A percentile compares a stretch with the other conserved stretches of the same genome.
Evolutionary conservation across 768 basidiomycete species (phyloP).

Genomic region (Rhizopogon roseolus): DNA sequence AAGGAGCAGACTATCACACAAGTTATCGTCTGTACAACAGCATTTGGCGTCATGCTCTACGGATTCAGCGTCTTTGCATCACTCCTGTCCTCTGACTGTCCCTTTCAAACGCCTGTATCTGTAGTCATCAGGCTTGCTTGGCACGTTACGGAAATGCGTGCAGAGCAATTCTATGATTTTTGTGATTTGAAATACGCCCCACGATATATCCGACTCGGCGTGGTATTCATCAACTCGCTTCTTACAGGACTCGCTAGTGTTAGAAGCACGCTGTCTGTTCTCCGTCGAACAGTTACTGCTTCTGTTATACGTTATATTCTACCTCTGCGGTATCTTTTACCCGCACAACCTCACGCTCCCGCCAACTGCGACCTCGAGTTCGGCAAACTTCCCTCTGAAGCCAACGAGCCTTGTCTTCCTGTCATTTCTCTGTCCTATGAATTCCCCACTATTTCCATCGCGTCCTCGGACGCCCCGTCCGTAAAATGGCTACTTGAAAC

Average conservation of each 20-base stretch:
- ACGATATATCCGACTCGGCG: not conserved
- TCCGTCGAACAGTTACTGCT: not conserved
- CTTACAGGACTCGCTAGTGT: not conserved
- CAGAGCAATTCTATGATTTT: not conserved
- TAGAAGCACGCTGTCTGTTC: not conserved
- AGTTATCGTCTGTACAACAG: conserved; percentile 6
- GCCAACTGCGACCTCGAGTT: not conserved
- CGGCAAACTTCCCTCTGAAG: not conserved
- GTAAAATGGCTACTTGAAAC: conserved; percentile 15
- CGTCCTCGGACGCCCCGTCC: conserved; percentile 3
- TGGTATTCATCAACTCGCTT: not conserved
- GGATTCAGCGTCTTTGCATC: conserved; percentile 8
- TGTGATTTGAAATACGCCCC: not conserved
- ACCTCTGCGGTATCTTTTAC: not conserved
- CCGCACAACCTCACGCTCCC: not conserved
- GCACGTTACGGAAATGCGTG: not conserved
- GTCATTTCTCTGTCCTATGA: not conserved
- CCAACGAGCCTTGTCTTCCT: not conserved
- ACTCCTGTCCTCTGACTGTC: conserved; percentile 6
- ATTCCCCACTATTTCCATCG: not conserved
- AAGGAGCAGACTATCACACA: conserved; percentile 4
- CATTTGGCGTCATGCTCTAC: conserved; percentile 7
- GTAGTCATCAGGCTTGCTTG: not conserved
- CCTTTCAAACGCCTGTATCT: conserved; percentile 12
- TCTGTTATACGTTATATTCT: not conserved